Base-by-base conservation (phyloP, 2,329 filamentous ascomycete genomes). In the Diplodia seriata region DNA sequence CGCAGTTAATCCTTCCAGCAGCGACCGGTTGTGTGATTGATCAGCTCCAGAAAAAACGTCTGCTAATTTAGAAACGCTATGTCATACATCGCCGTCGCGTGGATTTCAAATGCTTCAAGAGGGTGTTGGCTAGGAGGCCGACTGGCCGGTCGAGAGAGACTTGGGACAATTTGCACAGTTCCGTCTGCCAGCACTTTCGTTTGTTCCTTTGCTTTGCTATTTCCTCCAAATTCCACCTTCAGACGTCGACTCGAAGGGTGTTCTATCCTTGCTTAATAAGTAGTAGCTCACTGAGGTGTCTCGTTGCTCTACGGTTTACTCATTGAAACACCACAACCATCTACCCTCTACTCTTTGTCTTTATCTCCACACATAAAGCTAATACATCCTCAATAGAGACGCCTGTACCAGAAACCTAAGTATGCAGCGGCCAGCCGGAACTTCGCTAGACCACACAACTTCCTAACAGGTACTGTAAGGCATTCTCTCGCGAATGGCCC, bases 21-120 rank as follows among this genome's bases (percentile, higher is more conserved):
- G n/a, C 36, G 59, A 9, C 59, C 31, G 20, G 36, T 33, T 51
- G 18, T 53, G 29, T 63, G 59, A 63, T 63, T 63, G 59, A 63
- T 63, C 59, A 63, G 59, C 59, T 63, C 59, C 33, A 63, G 43
- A 11, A 63, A 38, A 20, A 9, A 7, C 31, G 15, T 15, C 43
- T 38, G 31, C 47, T 51, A 38, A 63, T 51, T 63, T 63, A 20
- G 59, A 63, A 51, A 18, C 50, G 59, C 59, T 63, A 63, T 63
- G 59, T 63, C 59, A 63, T 63, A 63, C n/a, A 63, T 63, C 59
- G 47, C 18, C n/a, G 59, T 26, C n/a, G 43, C 47, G 5, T 36
- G 18, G 11, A 63, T 63, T 63, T 31, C 43, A 63, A 63, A 51
- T 63, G 47, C 59, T 63, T 43, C 47, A 63, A 33, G 43, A 29